Conservation (phyloP, 345 rosid species). For the Dovyalis caffra region DNA sequence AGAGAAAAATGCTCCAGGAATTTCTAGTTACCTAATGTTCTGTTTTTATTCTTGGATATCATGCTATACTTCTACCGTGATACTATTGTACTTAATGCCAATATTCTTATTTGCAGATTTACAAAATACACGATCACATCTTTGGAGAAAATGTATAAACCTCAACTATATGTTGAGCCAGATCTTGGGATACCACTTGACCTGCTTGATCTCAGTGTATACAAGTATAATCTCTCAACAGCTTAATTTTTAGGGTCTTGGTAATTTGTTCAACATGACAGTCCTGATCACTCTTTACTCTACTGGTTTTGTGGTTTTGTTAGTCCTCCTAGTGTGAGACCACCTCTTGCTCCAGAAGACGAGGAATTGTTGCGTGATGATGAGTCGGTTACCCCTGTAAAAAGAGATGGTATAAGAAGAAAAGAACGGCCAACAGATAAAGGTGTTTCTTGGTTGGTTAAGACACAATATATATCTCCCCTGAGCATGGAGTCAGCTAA, state of each 20-base stretch:
- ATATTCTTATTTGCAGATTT: conserved; percentile 48
- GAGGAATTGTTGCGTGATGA: conserved; percentile 88
- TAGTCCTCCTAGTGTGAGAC: conserved; percentile 68
- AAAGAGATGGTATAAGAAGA: conserved; percentile 80
- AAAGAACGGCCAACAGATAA: conserved; percentile 94
- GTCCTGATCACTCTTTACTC: conserved; percentile 19
- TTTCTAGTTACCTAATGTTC: neutral
- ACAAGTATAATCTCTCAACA: conserved; percentile 58
- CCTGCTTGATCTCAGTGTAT: conserved; percentile 90
- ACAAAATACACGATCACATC: conserved; percentile 86
- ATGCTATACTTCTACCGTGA: conserved; percentile 1
- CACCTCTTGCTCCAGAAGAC: conserved; percentile 84
- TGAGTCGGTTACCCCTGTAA: conserved; percentile 69
- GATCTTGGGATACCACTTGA: conserved; percentile 99
- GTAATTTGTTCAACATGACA: neutral
- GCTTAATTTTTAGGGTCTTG: neutral
- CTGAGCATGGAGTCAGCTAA: conserved; percentile 75
- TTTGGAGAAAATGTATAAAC: conserved; percentile 86
- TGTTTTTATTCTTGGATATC: conserved; percentile 2
- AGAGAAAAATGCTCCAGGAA: neutral
- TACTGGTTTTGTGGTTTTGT: conserved; percentile 14
- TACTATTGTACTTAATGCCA: conserved; percentile 6
- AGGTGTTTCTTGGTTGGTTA: conserved; percentile 96
- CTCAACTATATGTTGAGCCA: conserved; percentile 85
- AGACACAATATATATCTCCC: conserved; percentile 94